phyloP scores from a whole-genome alignment of 164 flowering plant genomes.

The Warburgia ugandensis region DNA sequence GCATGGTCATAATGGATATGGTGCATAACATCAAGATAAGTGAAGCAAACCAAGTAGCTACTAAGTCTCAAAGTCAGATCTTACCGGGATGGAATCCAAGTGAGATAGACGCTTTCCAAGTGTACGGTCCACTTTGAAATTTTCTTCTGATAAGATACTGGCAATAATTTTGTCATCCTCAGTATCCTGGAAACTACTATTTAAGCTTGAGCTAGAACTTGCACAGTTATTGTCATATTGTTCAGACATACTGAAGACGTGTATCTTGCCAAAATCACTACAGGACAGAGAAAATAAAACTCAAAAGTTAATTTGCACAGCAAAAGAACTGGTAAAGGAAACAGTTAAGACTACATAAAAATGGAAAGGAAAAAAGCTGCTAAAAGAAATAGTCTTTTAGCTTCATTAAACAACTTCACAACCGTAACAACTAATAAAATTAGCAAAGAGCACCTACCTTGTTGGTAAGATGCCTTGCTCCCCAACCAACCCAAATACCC shows the following conservation, averaged over 20 bases:
- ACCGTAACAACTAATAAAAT: too few species aligned
- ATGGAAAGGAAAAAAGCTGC: too few species aligned
- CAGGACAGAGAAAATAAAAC: background rate
- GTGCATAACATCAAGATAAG: too few species aligned
- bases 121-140: conserved; percentile 9
- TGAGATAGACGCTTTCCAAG: conserved; percentile 30
- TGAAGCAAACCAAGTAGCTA: too few species aligned
- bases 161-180: conserved; percentile 28
- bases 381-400: too few species aligned
- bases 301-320: background rate
- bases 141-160: conserved; percentile 19
- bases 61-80: conserved; percentile 7
- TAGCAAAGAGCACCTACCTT: too few species aligned
- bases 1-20: too few species aligned
- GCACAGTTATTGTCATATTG: conserved; percentile 25
- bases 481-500: too few species aligned
- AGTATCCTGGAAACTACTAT: conserved; percentile 25
- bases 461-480: too few species aligned
- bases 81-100: conserved; percentile 34
- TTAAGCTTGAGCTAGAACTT: conserved; percentile 27
- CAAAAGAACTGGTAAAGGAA: background rate
- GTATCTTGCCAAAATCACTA: conserved; percentile 8
- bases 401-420: too few species aligned
- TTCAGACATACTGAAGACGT: conserved; percentile 30
- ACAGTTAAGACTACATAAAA: too few species aligned